phyloP scores from a whole-genome alignment of 2,329 filamentous ascomycete species.

The Xylariaceae sp. region DNA sequence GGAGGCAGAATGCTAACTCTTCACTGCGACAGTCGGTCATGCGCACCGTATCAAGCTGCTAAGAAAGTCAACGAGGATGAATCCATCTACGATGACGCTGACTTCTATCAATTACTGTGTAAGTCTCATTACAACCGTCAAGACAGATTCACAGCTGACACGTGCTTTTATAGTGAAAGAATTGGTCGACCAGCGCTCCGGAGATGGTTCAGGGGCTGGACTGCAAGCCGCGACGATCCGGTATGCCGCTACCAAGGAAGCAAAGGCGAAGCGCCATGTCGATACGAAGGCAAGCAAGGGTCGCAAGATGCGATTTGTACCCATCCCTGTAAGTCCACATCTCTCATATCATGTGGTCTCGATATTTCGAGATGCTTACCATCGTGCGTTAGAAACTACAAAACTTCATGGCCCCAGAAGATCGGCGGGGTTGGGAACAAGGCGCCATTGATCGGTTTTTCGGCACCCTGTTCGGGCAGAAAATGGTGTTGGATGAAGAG shows the following conservation, averaged over 20 bases:
- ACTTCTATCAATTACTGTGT: slow-evolving; percentile 84
- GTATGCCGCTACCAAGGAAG: slow-evolving; percentile 66
- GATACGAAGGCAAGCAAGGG: slow-evolving; percentile 96
- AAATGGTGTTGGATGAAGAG: slow-evolving; percentile 58
- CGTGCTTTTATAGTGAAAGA: slow-evolving; percentile 61
- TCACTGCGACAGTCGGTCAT: slow-evolving; percentile 50
- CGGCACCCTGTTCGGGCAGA: slow-evolving; percentile 67
- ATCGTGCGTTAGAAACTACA: slow-evolving; percentile 84
- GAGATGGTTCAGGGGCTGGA: slow-evolving; percentile 51
- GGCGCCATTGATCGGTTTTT: slow-evolving; percentile 74
- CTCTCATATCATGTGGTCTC: not conserved
- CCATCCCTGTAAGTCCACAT: slow-evolving; percentile 12
- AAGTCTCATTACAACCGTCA: not conserved
- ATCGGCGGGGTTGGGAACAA: slow-evolving; percentile 73
- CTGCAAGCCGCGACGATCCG: slow-evolving; percentile 50
- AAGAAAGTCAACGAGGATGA: slow-evolving; percentile 52
- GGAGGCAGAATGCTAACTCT: slow-evolving; percentile 5
- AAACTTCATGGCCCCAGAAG: slow-evolving; percentile 95
- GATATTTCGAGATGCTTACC: slow-evolving; percentile 2
- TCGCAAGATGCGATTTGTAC: slow-evolving; percentile 81
- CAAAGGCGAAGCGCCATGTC: slow-evolving; percentile 75
- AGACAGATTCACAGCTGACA: slow-evolving; percentile 1
- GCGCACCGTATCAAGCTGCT: slow-evolving; percentile 64
- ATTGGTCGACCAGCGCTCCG: slow-evolving; percentile 81
- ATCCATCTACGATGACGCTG: slow-evolving; percentile 81